Evolutionary conservation across 2,329 filamentous ascomycete genomes (phyloP).

Genomic region (Thermoascus crustaceus): DNA sequence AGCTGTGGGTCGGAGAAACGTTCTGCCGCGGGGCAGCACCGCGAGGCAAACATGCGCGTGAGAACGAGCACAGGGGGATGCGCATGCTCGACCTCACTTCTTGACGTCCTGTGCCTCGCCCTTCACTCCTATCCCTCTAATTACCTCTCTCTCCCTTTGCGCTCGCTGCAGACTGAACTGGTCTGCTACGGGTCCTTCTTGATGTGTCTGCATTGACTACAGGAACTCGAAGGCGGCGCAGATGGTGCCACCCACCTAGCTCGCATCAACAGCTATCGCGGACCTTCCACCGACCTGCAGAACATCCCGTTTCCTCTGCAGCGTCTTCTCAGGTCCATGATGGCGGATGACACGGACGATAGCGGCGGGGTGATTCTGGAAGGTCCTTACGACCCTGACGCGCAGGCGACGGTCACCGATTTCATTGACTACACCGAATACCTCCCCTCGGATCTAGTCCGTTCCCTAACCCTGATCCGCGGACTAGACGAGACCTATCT

Average conservation of each 20-base stretch:
- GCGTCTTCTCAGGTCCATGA: constrained; percentile 10
- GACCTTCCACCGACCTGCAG: background rate
- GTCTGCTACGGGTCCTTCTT: background rate
- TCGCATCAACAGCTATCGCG: constrained; percentile 3
- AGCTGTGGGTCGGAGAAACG: constrained; percentile 21
- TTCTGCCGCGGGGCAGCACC: constrained; percentile 18
- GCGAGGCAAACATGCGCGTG: too few species aligned
- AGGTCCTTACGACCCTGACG: constrained; percentile 52
- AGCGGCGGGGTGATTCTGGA: constrained; percentile 38
- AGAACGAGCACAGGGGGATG: too few species aligned
- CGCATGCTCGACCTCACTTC: too few species aligned
- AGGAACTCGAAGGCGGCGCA: constrained; percentile 14
- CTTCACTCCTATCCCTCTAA: too few species aligned
- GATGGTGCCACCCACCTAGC: constrained; percentile 15
- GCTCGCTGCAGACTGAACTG: background rate
- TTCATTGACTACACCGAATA: constrained; percentile 63
- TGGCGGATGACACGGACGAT: constrained; percentile 36
- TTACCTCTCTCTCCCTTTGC: too few species aligned
- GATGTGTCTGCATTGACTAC: constrained; percentile 11
- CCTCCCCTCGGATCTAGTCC: constrained; percentile 56
- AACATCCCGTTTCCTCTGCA: constrained; percentile 1
- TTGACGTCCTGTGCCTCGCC: too few species aligned
- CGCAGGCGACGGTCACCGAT: constrained; percentile 58
- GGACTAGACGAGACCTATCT: constrained; percentile 40
- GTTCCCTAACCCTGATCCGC: constrained; percentile 55